These are phyloP conservation scores for Ganoderma meredithae DNA, from an alignment of 1,284 basidiomycete species.

Conservation along the genomic window DNA sequence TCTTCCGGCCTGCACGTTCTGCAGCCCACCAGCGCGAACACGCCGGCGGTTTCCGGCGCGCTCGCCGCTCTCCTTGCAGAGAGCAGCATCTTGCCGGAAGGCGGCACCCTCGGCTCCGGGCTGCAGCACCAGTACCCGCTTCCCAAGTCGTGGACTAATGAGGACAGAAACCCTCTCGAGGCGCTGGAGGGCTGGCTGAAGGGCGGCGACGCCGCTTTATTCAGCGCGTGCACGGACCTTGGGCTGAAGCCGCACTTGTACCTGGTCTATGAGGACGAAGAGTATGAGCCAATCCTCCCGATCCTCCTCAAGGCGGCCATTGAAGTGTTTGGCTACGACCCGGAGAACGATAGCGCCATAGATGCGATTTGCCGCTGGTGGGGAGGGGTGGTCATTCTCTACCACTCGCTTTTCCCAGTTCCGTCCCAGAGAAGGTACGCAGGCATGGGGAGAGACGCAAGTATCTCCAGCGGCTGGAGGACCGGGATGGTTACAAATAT, in stretches of 20 bases:
- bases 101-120: conserved; percentile 47
- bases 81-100: conserved; percentile 38
- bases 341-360: neutral
- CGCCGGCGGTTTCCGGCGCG: conserved; percentile 7
- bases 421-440: neutral
- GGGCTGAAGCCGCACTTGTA: conserved; percentile 17
- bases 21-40: neutral
- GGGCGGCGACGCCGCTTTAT: conserved; percentile 30
- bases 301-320: neutral
- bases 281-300: neutral
- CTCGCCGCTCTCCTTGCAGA: conserved; percentile 38
- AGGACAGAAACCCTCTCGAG: neutral
- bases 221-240: conserved; percentile 14
- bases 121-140: conserved; percentile 44
- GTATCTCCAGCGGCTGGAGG: neutral
- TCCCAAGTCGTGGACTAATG: conserved; percentile 4
- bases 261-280: conserved; percentile 1
- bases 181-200: conserved; percentile 25
- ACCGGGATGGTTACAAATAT: neutral
- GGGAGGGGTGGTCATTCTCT: neutral
- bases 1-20: neutral
- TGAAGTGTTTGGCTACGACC: neutral
- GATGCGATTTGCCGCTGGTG: neutral
- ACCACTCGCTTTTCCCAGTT: neutral
- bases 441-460: neutral